A percentile compares a stretch with the other conserved stretches of the same genome.
Conservation (phyloP, 306 rosid species). For the Ormosia semicastrata region DNA sequence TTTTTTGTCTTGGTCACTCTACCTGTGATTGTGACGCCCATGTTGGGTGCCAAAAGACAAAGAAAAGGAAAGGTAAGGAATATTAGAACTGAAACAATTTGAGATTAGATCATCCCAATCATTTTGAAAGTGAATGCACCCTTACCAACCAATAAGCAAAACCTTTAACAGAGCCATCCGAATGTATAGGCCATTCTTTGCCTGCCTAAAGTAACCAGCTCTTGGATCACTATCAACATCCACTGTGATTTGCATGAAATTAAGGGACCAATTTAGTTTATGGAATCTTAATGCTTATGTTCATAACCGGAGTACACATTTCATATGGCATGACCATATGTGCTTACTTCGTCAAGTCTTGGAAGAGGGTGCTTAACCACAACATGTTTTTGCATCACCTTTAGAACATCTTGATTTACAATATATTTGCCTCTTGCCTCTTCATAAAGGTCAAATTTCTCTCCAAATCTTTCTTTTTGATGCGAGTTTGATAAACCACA, state of each 20-base stretch:
- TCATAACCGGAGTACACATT: background rate
- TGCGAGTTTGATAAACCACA: constrained; percentile 91
- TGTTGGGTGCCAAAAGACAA: background rate
- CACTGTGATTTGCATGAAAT: constrained; percentile 57
- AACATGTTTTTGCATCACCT: constrained; percentile 74
- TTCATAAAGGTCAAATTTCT: constrained; percentile 72
- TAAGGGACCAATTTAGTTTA: constrained; percentile 1
- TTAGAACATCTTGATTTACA: constrained; percentile 60
- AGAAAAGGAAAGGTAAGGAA: background rate
- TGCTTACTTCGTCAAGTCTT: constrained; percentile 81
- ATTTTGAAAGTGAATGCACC: constrained; percentile 22
- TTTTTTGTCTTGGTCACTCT: background rate
- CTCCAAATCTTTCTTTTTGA: constrained; percentile 85
- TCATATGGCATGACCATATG: background rate
- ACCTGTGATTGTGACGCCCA: background rate
- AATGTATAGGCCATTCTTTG: constrained; percentile 78
- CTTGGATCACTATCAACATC: constrained; percentile 79
- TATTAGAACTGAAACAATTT: background rate
- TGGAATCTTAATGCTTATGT: background rate
- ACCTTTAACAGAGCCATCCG: constrained; percentile 87
- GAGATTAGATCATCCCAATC: constrained; percentile 1
- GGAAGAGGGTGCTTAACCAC: constrained; percentile 96
- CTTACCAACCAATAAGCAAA: constrained; percentile 72
- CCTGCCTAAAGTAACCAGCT: constrained; percentile 89
- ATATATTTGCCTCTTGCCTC: constrained; percentile 89